Evolutionary conservation across 495 filamentous ascomycete genomes (phyloP), one percentile per base, ranked within the genome.

Genomic region (Talaromyces stipitatus): DNA sequence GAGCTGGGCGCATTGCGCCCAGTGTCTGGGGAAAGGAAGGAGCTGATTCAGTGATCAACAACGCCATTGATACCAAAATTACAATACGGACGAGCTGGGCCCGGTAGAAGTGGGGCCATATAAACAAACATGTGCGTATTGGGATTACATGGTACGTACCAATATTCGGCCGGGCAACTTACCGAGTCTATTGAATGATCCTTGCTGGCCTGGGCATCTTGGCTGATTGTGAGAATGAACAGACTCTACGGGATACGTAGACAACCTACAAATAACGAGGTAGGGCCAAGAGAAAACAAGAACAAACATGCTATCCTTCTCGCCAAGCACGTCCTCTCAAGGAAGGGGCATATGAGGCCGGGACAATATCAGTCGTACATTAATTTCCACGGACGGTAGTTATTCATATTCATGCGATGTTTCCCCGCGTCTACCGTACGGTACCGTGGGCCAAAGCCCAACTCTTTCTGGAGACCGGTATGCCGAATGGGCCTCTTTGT

Each of bases 21-120:
- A 38, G 33, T 6, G 1, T 38, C 36, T 41, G 33, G 33, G 33
- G 33, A 38, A 29, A 38, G 33, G 14, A 2, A 38, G 11, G 32
- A 36, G 32, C 32, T n/a, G n/a, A n/a, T n/a, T n/a, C n/a, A n/a
- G n/a, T 26, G 45, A 48, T 48, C 45, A 48, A 48, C 45, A 48
- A 48, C 20, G 22, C 45, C 45, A 26, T 48, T 8, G 14, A 48
- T 48, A 48, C 45, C 3, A 48, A 26, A 48, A 48, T 48, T 48
- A 48, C 45, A 23, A 26, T 48, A 48, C 24, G 20, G 45, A 18
- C 24, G 11, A 23, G 20, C 45, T 48, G 24, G 24, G 14, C 20
- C 20, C 45, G 22, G 9, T 18, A n/a, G 20, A n/a, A 48, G 20
- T 23, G 45, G 24, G 24, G 24, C 9, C 12, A 18, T 48, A 10